Conservation (phyloP, 768 basidiomycete genomes). For the Exidia glandulosa region DNA sequence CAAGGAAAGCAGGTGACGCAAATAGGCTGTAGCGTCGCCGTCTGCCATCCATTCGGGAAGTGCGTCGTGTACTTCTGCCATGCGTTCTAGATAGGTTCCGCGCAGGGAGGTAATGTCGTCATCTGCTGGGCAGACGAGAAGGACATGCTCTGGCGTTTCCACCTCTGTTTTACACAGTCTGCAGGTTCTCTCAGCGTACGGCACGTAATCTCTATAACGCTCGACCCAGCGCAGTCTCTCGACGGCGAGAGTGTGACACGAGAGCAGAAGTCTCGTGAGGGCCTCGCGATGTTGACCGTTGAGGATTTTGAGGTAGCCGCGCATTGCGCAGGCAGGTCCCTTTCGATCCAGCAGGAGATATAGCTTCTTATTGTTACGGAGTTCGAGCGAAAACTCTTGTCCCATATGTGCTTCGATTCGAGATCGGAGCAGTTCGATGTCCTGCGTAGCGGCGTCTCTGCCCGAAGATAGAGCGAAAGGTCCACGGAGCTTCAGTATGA, state of each 20-base stretch:
- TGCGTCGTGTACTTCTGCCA: neutral
- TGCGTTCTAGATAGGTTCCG: neutral
- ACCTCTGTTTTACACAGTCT: neutral
- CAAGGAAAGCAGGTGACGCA: neutral
- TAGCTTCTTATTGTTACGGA: neutral
- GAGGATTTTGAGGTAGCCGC: neutral
- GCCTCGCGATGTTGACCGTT: neutral
- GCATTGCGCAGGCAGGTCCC: neutral
- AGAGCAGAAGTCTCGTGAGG: neutral
- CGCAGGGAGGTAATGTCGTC: neutral
- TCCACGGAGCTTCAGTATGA: no score
- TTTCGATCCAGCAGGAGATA: neutral
- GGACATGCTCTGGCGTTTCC: neutral
- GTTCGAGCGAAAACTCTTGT: neutral
- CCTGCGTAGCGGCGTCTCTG: no score
- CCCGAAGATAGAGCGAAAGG: no score
- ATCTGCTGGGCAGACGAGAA: neutral
- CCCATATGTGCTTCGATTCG: neutral
- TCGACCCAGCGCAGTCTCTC: neutral
- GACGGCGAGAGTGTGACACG: neutral
- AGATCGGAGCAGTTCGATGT: no score
- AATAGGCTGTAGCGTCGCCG: neutral
- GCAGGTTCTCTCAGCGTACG: neutral
- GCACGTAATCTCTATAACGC: neutral
- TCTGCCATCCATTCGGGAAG: neutral